These are phyloP conservation scores for Aspergillus bridgeri DNA, from an alignment of 495 filamentous ascomycete species.

Conservation along the genomic window DNA sequence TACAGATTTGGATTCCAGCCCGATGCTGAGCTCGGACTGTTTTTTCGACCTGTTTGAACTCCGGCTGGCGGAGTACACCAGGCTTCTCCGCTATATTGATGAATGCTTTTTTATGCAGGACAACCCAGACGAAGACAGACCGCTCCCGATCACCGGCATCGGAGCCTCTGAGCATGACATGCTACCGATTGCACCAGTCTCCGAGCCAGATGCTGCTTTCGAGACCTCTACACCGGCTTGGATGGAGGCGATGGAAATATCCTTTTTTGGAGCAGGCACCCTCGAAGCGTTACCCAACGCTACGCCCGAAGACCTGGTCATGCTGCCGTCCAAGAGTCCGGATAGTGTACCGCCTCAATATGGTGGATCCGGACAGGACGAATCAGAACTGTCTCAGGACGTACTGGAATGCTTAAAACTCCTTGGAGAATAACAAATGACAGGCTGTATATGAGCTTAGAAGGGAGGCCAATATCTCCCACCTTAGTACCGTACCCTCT, in stretches of 20 bases:
- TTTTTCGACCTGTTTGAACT: slow-evolving; percentile 12
- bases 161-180: background rate
- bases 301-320: background rate
- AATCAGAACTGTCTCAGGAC: slow-evolving; percentile 3
- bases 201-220: background rate
- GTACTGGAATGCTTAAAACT: slow-evolving; percentile 12
- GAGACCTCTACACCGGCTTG: background rate
- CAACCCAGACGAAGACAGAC: slow-evolving; percentile 3
- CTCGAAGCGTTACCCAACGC: background rate
- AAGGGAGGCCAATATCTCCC: background rate
- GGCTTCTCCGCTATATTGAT: slow-evolving; percentile 11
- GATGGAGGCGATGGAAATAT: background rate
- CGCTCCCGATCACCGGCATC: background rate
- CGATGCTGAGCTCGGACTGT: background rate
- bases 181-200: background rate
- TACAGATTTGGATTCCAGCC: background rate
- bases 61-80: slow-evolving; percentile 10
- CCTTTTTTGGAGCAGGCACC: background rate
- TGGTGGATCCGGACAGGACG: background rate
- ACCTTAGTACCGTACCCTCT: too few species aligned
- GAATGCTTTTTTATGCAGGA: slow-evolving; percentile 14
- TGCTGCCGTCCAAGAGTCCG: background rate
- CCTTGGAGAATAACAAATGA: slow-evolving; percentile 12
- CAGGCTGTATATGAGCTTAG: background rate
- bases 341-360: background rate